Evolutionary conservation across 208 protist species (phyloP).

Genomic region (Acanthamoeba healyi): DNA sequence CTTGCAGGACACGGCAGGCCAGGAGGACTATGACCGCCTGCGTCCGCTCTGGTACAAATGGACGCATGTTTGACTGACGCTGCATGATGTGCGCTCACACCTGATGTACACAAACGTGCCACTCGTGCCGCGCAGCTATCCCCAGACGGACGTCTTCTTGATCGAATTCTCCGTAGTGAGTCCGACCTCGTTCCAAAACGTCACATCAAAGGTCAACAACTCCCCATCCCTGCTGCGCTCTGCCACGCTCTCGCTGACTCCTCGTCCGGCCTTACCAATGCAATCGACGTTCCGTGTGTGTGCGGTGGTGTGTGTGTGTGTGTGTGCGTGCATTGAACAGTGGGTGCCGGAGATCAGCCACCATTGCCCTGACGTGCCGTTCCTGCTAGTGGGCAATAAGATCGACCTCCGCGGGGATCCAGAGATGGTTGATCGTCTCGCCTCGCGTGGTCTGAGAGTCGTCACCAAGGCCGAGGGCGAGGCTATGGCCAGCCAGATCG

Average conservation of each 20-base stretch:
- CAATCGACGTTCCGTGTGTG: too few relatives aligned
- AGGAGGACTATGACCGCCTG: conserved; percentile 94
- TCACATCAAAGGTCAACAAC: conserved; percentile 74
- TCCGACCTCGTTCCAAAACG: conserved; percentile 89
- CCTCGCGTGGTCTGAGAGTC: conserved; percentile 25
- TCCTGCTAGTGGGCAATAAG: conserved; percentile 95
- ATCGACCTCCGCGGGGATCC: conserved; percentile 90
- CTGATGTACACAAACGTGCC: too few relatives aligned
- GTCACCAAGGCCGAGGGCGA: background rate
- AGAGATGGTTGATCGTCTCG: conserved; percentile 71
- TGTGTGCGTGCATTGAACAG: conserved; percentile 27
- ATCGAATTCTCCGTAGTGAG: conserved; percentile 89
- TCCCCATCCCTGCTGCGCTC: background rate
- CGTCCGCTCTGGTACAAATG: conserved; percentile 86
- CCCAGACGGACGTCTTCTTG: conserved; percentile 91
- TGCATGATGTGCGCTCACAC: too few relatives aligned
- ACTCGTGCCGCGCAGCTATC: conserved; percentile 88
- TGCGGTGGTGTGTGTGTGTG: background rate
- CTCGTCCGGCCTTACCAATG: too few relatives aligned
- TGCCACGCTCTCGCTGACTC: background rate
- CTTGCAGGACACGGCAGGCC: conserved; percentile 86
- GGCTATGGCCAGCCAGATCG: background rate
- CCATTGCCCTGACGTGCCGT: conserved; percentile 86
- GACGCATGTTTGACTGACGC: background rate
- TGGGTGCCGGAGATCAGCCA: conserved; percentile 87